Conservation (phyloP, 2,329 filamentous ascomycete species). For the Alternaria conjuncta region DNA sequence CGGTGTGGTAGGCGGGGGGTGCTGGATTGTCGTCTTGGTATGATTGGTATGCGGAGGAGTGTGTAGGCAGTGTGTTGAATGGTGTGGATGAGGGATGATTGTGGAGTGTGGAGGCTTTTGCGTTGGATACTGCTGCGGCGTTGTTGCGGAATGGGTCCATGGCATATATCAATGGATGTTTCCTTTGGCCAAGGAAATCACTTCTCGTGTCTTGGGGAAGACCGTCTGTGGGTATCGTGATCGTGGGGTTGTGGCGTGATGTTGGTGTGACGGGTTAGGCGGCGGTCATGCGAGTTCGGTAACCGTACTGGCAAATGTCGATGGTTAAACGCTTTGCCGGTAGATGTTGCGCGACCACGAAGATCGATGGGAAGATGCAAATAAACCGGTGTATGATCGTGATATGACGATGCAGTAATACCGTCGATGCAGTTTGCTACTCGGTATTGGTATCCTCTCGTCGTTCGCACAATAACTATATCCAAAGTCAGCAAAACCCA, state of each 20-base stretch:
- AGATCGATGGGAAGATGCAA: conserved; percentile 1
- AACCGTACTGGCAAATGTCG: conserved; percentile 5
- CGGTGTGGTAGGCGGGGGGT: conserved; percentile 41
- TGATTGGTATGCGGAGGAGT: neutral
- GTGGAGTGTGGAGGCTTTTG: conserved; percentile 24
- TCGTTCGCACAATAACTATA: neutral
- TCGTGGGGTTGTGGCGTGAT: conserved; percentile 40
- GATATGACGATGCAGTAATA: neutral
- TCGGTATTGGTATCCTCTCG: neutral
- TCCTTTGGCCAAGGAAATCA: neutral
- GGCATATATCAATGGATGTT: conserved; percentile 7
- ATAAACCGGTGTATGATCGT: neutral
- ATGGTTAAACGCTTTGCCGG: conserved; percentile 30
- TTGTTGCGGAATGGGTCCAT: conserved; percentile 32
- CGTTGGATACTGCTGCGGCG: conserved; percentile 22
- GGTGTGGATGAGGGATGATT: neutral
- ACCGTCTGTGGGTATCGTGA: conserved; percentile 23
- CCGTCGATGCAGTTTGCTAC: neutral
- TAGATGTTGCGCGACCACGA: conserved; percentile 18
- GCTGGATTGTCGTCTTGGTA: conserved; percentile 25
- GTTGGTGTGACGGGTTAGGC: conserved; percentile 35
- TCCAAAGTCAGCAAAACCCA: neutral
- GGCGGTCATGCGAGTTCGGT: conserved; percentile 29
- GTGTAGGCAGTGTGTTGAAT: neutral
- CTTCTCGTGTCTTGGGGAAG: neutral